phyloP scores from a whole-genome alignment of 73 alveolate species.

The Paramecium sexaurelia region DNA sequence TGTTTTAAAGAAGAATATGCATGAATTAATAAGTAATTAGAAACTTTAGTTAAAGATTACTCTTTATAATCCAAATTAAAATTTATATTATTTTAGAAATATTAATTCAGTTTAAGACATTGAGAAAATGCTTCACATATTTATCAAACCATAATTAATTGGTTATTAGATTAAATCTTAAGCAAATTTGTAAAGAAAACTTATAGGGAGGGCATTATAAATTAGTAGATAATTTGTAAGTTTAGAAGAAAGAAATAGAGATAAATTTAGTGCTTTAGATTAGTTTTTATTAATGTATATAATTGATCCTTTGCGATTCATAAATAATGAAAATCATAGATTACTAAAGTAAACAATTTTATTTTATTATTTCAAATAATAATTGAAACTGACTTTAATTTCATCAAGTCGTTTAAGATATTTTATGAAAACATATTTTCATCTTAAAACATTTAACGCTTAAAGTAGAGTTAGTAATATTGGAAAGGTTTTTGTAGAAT shows the following conservation, averaged over 20 bases:
- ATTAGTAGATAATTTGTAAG: neutral
- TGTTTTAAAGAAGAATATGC: neutral
- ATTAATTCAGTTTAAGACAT: neutral
- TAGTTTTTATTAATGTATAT: constrained; percentile 16
- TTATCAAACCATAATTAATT: neutral
- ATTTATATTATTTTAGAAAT: neutral
- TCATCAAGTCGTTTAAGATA: constrained; percentile 34
- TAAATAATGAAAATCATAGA: neutral
- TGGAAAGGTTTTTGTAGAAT: constrained; percentile 51
- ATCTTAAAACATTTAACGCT: neutral
- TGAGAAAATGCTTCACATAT: neutral
- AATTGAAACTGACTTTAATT: constrained; percentile 31
- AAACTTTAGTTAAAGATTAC: neutral
- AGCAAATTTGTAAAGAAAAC: neutral
- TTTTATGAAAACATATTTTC: constrained; percentile 48
- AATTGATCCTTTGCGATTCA: neutral
- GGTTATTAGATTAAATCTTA: neutral
- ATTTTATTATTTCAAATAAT: constrained; percentile 27
- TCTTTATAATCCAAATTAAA: neutral
- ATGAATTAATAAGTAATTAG: neutral
- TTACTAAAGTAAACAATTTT: constrained; percentile 24
- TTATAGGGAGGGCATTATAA: neutral
- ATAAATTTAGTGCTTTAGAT: constrained; percentile 1
- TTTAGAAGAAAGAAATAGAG: neutral
- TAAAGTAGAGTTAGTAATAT: constrained; percentile 46